A percentile compares a stretch with the other conserved stretches of the same genome.
Evolutionary conservation across 1,284 basidiomycete species (phyloP).

Genomic region (Trichosporon asahii): DNA sequence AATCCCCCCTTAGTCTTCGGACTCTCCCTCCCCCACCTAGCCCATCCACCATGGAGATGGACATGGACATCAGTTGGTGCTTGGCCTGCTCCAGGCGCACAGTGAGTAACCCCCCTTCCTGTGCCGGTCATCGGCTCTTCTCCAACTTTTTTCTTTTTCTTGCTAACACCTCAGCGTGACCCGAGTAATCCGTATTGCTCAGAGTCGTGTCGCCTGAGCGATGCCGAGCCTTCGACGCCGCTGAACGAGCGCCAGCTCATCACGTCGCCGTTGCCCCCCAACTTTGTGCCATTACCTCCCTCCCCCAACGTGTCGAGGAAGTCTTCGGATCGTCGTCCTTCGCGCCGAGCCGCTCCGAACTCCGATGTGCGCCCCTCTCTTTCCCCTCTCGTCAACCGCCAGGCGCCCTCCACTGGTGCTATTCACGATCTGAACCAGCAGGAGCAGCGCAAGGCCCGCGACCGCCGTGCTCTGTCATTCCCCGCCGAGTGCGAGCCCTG

Average conservation of each 20-base stretch:
- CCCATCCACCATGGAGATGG: conserved; percentile 24
- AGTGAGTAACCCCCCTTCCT: conserved; percentile 26
- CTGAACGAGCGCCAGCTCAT: conserved; percentile 19
- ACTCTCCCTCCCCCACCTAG: not conserved
- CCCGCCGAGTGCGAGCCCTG: conserved; percentile 23
- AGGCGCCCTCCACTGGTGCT: not conserved
- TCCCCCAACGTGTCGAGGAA: conserved; percentile 9
- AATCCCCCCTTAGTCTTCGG: not conserved
- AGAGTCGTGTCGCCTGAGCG: conserved; percentile 35
- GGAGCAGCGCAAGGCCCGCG: conserved; percentile 22
- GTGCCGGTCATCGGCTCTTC: not conserved
- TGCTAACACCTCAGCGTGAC: conserved; percentile 33
- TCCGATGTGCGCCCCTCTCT: not conserved
- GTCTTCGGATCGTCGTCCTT: conserved; percentile 6
- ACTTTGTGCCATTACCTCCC: conserved; percentile 14
- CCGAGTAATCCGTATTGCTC: conserved; percentile 43
- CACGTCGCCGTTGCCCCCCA: conserved; percentile 33
- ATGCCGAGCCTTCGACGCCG: conserved; percentile 23
- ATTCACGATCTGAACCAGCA: conserved; percentile 5
- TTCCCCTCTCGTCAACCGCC: not conserved
- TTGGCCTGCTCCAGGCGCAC: conserved; percentile 37
- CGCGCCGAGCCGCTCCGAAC: not conserved
- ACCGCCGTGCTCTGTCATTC: conserved; percentile 48
- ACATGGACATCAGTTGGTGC: conserved; percentile 30
- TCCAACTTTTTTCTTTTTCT: not conserved